phyloP scores from a whole-genome alignment of 225 moss, liverwort and hornwort species.

The Rhytidiadelphus loreus region DNA sequence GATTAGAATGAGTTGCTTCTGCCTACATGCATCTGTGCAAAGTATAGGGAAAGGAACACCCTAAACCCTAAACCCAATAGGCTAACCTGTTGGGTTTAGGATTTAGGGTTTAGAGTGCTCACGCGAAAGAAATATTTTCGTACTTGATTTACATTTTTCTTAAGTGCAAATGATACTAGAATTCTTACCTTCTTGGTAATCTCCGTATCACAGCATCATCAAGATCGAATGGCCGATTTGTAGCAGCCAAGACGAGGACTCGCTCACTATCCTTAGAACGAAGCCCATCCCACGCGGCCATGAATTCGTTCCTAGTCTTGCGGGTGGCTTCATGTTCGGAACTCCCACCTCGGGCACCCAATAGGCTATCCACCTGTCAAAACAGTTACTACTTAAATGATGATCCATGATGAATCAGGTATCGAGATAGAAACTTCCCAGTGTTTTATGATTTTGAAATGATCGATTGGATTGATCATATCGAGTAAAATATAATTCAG shows the following conservation, averaged over 20 bases:
- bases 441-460: neutral
- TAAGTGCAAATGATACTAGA: neutral
- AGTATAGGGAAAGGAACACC: neutral
- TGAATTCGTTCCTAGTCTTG: conserved; percentile 95
- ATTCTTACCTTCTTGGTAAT: conserved; percentile 71
- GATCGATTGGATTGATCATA: neutral
- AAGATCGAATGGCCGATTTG: conserved; percentile 92
- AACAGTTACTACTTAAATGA: neutral
- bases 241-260: conserved; percentile 88
- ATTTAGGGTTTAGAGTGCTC: neutral
- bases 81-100: neutral
- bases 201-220: conserved; percentile 98
- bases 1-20: neutral
- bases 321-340: conserved; percentile 98
- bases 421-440: neutral
- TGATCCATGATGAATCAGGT: neutral
- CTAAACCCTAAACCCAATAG: neutral
- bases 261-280: conserved; percentile 95
- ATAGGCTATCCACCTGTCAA: conserved; percentile 86
- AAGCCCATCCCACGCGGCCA: conserved; percentile 98
- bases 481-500: neutral
- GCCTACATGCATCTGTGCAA: neutral
- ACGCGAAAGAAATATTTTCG: neutral
- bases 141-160: neutral
- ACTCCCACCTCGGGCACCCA: conserved; percentile 85